Evolutionary conservation across 768 basidiomycete genomes (phyloP).

Genomic region (Psilocybe tampanensis): DNA sequence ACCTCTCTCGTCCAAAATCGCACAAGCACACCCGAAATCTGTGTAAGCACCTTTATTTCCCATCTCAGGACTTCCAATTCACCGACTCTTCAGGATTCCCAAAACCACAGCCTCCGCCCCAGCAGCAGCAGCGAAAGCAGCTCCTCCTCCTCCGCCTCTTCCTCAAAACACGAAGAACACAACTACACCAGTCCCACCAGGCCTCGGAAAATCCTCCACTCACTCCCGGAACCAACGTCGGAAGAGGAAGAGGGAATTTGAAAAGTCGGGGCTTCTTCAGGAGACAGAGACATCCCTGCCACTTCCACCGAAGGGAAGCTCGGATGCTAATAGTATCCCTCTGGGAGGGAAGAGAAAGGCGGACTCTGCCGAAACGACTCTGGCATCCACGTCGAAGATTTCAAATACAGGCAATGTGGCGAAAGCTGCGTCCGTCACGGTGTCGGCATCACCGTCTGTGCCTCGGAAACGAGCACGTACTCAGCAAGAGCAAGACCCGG

Average conservation of each 20-base stretch:
- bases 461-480: too few relatives aligned
- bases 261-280: constrained; percentile 8
- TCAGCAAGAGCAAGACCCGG: too few relatives aligned
- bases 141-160: background rate
- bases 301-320: constrained; percentile 27
- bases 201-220: constrained; percentile 59
- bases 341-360: constrained; percentile 29
- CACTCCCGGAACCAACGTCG: constrained; percentile 61
- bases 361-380: background rate
- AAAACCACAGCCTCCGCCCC: background rate
- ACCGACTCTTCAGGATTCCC: background rate
- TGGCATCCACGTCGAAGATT: background rate
- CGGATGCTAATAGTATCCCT: constrained; percentile 47
- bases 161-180: background rate
- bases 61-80: background rate
- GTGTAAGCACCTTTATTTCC: background rate
- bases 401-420: background rate
- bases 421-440: too few relatives aligned
- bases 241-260: constrained; percentile 41
- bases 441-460: too few relatives aligned
- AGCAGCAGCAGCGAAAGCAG: too few relatives aligned
- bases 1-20: constrained; percentile 22
- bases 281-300: too few relatives aligned
- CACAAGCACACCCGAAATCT: background rate
- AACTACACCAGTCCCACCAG: constrained; percentile 50